phyloP scores from a whole-genome alignment of 805 yeast species.

The Dipodascus geniculatus region DNA sequence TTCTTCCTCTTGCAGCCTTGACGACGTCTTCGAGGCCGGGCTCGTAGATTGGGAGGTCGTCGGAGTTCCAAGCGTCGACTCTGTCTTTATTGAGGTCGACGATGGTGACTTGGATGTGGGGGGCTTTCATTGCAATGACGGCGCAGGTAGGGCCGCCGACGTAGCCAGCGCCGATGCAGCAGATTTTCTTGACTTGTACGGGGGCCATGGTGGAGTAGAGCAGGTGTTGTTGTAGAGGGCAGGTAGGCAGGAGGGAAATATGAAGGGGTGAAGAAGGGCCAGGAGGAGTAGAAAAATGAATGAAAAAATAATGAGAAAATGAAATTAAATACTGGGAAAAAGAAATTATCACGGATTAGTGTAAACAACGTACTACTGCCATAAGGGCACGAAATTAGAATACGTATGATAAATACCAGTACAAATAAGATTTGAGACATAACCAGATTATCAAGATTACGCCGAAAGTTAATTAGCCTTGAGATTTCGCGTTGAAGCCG shows the following conservation, averaged over 20 bases:
- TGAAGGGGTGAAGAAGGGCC: neutral
- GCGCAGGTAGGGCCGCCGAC: constrained; percentile 25
- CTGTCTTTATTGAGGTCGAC: constrained; percentile 21
- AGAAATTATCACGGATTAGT: too few relatives aligned
- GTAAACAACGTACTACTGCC: too few relatives aligned
- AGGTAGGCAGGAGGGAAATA: neutral
- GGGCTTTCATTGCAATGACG: constrained; percentile 20
- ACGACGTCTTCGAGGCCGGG: constrained; percentile 23
- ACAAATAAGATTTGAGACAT: too few relatives aligned
- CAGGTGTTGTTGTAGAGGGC: neutral
- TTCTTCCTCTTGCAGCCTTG: constrained; percentile 17
- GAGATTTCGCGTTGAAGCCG: too few relatives aligned
- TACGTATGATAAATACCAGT: too few relatives aligned
- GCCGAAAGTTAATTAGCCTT: too few relatives aligned
- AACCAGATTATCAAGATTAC: too few relatives aligned
- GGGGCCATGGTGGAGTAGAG: neutral
- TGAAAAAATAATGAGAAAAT: too few relatives aligned
- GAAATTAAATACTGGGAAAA: too few relatives aligned
- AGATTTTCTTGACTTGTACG: constrained; percentile 13
- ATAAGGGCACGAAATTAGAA: too few relatives aligned
- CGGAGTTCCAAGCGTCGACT: constrained; percentile 23
- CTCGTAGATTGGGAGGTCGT: constrained; percentile 22
- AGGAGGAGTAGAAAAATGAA: neutral
- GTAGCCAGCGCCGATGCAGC: constrained; percentile 24
- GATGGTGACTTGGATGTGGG: constrained; percentile 19